Evolutionary conservation across 495 filamentous ascomycete genomes (phyloP), one percentile per base, ranked within the genome.

Genomic region (Neurospora sp.): DNA sequence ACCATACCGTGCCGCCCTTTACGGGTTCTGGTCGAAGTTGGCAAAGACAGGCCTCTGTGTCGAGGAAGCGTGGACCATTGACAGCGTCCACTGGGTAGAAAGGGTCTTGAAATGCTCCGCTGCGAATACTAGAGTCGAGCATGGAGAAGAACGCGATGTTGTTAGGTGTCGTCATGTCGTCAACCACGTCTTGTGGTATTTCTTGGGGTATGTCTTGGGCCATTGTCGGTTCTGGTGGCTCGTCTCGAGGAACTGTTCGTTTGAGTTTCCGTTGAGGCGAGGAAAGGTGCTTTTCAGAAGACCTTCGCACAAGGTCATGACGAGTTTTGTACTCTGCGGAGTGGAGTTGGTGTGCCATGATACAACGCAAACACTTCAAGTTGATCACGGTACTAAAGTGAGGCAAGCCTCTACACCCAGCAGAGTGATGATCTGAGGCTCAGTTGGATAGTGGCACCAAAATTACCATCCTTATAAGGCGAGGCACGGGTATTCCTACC

Each of bases 21-120:
- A 37, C 69, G 9, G 68, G 74, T n/a, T 45, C 59, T 20, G 41
- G 71, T 27, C 73, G 77, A 40, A 84, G 73, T 71, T 80, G 77
- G 44, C 83, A 84, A 20, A 79, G 75, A 70, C 83, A 84, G 40
- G 77, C 79, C 39, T 75, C 76, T 1, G 78, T 81, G 69, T 84
- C 83, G 37, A 83, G 74, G 71, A 84, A 84, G 48, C 73, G 70
- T 70, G 82, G 82, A 4, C 82, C 81, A 2, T 45, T 31, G 0
- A 73, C 40, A 3, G 31, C 1, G 2, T 78, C 75, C 70, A 74
- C 73, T 12, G 81, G 79, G 20, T 79, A 71, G 73, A 78, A 81
- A 3, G 81, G 81, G 65, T 80, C 76, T 69, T 81, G 81, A 38
- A 53, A 1, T 53, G n/a, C 45, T 53, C 45, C 45, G 45, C 20